Percentiles rank a stretch among this genome's conserved stretches.
Conservation (phyloP, 2,329 filamentous ascomycete genomes). For the Pyricularia grisea region DNA sequence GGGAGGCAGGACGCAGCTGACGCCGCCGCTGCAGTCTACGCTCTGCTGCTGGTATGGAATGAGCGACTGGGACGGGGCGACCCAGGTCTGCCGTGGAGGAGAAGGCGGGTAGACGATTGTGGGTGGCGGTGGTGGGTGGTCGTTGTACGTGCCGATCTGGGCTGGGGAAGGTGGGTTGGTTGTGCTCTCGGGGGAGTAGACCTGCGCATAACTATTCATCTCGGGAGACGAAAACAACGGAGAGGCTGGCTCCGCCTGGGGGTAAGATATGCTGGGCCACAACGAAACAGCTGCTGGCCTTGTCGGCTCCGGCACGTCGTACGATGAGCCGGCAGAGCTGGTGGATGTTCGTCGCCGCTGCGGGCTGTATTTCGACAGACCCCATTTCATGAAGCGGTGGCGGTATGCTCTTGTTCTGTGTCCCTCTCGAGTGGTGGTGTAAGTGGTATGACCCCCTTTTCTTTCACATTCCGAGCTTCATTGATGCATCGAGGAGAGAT, state of each 20-base stretch:
- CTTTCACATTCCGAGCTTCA: no score
- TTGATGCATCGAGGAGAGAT: no score
- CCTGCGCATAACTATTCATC: not conserved
- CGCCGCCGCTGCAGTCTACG: no score
- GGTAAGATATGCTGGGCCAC: not conserved
- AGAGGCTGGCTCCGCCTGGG: not conserved
- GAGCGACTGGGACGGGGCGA: no score
- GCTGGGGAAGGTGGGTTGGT: not conserved
- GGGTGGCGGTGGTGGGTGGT: not conserved
- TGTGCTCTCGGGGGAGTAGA: not conserved
- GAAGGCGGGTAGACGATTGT: not conserved
- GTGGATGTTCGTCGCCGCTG: constrained; percentile 11
- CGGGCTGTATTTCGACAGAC: constrained; percentile 36
- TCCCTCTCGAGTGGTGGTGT: not conserved
- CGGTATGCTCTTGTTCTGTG: constrained; percentile 32
- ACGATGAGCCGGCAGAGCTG: not conserved
- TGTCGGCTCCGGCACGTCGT: not conserved
- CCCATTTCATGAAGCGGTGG: constrained; percentile 36
- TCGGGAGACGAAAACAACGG: not conserved
- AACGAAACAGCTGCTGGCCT: not conserved
- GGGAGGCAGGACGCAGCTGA: not conserved
- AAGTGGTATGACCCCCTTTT: not conserved
- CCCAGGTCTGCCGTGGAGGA: not conserved
- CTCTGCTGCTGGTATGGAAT: not conserved
- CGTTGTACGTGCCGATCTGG: not conserved